Percentiles rank a stretch among this genome's conserved stretches.
These are phyloP conservation scores for Pugionium dolabratum DNA, from an alignment of 345 rosid genomes.

Conservation along the genomic window DNA sequence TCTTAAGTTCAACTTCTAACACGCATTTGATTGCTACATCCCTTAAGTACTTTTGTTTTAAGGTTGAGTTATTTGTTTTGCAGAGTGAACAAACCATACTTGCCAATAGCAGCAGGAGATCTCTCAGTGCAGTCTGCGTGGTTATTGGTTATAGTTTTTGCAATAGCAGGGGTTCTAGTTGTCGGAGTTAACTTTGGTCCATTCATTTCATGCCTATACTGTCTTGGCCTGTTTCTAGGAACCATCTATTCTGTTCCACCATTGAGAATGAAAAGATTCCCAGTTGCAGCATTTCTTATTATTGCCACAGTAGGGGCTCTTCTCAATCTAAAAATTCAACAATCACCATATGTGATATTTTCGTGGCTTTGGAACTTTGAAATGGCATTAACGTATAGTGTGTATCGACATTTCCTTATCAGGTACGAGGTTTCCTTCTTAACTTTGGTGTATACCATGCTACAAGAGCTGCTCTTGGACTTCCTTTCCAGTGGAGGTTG, in stretches of 20 bases:
- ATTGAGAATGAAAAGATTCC: constrained; percentile 85
- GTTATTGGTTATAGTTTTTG: constrained; percentile 79
- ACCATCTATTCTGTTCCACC: constrained; percentile 99
- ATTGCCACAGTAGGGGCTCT: constrained; percentile 64
- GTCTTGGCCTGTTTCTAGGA: constrained; percentile 84
- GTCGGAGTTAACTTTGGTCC: constrained; percentile 80
- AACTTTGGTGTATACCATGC: constrained; percentile 93
- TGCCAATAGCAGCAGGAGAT: constrained; percentile 98
- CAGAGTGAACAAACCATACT: constrained; percentile 98
- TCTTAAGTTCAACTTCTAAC: no score
- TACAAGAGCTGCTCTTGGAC: constrained; percentile 93
- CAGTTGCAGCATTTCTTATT: constrained; percentile 88
- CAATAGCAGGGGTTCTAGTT: constrained; percentile 65
- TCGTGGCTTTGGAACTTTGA: neutral
- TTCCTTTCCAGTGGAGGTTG: constrained; percentile 88
- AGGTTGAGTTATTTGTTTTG: constrained; percentile 25
- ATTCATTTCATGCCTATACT: constrained; percentile 78
- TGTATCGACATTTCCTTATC: constrained; percentile 24
- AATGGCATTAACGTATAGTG: neutral
- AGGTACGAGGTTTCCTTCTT: constrained; percentile 97
- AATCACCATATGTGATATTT: constrained; percentile 9
- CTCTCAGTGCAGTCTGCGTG: constrained; percentile 90
- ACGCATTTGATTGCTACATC: no score
- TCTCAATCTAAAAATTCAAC: constrained; percentile 16
- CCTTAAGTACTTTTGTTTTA: neutral